A percentile compares a stretch with the other conserved stretches of the same genome.
phyloP scores from a whole-genome alignment of 2,329 filamentous ascomycete species.

The Fusarium cicatricum region DNA sequence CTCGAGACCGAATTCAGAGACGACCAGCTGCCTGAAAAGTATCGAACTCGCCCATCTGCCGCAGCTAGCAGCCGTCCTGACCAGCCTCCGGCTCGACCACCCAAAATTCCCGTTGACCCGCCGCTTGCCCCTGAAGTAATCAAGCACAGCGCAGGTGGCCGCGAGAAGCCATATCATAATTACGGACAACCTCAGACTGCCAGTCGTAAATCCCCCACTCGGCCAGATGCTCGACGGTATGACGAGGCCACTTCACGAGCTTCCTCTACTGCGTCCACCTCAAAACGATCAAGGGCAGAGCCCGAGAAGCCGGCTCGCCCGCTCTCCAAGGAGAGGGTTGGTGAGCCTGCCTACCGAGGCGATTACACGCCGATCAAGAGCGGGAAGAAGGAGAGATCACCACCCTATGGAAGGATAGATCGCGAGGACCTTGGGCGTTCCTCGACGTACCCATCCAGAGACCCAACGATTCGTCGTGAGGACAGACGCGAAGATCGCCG shows the following conservation, averaged over 20 bases:
- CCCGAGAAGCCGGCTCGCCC: conserved; percentile 40
- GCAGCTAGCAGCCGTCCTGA: conserved; percentile 37
- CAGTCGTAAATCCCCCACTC: conserved; percentile 40
- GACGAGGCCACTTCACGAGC: conserved; percentile 37
- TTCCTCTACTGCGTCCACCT: conserved; percentile 40
- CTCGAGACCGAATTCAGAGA: conserved; percentile 53
- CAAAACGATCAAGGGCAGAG: conserved; percentile 43
- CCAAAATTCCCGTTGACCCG: conserved; percentile 44
- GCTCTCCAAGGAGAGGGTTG: conserved; percentile 45
- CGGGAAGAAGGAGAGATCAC: conserved; percentile 46
- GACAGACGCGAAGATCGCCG: conserved; percentile 5
- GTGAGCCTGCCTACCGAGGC: conserved; percentile 35
- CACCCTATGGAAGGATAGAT: conserved; percentile 38
- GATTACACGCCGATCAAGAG: conserved; percentile 41
- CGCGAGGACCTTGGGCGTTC: conserved; percentile 30
- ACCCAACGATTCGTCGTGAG: neutral
- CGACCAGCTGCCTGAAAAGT: conserved; percentile 42
- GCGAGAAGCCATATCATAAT: conserved; percentile 54
- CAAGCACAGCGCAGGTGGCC: conserved; percentile 51
- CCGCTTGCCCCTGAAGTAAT: conserved; percentile 54
- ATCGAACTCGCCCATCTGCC: conserved; percentile 49
- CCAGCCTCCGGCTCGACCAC: conserved; percentile 42
- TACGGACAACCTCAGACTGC: conserved; percentile 31
- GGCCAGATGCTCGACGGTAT: conserved; percentile 42
- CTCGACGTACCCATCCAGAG: conserved; percentile 27